A percentile compares a stretch with the other conserved stretches of the same genome.
Evolutionary conservation across 2,329 filamentous ascomycete species (phyloP).

Genomic region (Aspergillus pseudoviridinutans): DNA sequence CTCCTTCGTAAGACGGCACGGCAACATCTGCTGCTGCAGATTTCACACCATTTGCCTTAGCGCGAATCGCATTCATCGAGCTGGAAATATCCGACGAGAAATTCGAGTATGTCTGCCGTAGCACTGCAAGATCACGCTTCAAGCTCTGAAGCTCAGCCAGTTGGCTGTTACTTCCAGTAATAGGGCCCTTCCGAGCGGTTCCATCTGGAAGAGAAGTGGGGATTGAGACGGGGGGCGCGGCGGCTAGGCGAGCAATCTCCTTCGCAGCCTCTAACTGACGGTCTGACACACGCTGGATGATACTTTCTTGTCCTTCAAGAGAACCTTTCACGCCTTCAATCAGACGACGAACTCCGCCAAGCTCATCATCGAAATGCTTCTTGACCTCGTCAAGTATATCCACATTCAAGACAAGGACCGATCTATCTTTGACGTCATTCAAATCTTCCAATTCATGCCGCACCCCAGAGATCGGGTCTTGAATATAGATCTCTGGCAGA

Average conservation of each 20-base stretch:
- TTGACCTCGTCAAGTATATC: conserved; percentile 95
- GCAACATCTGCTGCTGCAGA: conserved; percentile 65
- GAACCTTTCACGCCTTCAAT: conserved; percentile 84
- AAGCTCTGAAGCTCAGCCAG: conserved; percentile 75
- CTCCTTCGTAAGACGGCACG: conserved; percentile 68
- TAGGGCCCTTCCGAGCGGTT: conserved; percentile 22
- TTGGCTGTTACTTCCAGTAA: conserved; percentile 53
- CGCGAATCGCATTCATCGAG: conserved; percentile 78
- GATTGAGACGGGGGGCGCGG: conserved; percentile 40
- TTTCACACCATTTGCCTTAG: conserved; percentile 79
- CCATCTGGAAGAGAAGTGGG: conserved; percentile 21
- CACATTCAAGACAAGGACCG: conserved; percentile 90
- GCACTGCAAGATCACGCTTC: conserved; percentile 80
- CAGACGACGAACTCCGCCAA: conserved; percentile 72
- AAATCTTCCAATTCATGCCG: conserved; percentile 94
- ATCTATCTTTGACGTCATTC: conserved; percentile 86
- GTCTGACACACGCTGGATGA: conserved; percentile 83
- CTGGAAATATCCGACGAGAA: conserved; percentile 85
- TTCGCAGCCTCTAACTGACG: conserved; percentile 84
- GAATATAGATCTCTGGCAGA: conserved; percentile 94
- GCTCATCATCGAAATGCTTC: conserved; percentile 87
- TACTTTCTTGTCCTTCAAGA: conserved; percentile 75
- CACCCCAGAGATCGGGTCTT: conserved; percentile 93
- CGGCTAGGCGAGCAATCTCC: conserved; percentile 69
- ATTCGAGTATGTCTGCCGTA: conserved; percentile 87